Evolutionary conservation across 2,329 filamentous ascomycete genomes (phyloP).

Genomic region (Fusarium buxicola): DNA sequence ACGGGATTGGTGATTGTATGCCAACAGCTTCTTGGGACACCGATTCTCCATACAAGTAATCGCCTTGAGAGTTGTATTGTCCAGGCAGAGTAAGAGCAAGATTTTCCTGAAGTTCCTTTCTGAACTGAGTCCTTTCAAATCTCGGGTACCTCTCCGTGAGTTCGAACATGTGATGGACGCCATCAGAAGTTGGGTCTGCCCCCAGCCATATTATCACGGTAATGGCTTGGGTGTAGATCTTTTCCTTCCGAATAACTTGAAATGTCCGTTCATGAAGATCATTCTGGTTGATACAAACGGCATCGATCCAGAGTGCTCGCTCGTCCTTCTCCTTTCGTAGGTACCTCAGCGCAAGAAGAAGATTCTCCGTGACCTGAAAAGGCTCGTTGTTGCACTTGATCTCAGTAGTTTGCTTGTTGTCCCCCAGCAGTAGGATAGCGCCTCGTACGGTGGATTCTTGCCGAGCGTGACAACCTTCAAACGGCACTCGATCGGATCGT

Average conservation of each 20-base stretch:
- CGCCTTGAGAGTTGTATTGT: not conserved
- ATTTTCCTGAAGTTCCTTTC: too few species aligned
- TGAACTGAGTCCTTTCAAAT: not conserved
- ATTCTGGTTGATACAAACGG: constrained; percentile 2
- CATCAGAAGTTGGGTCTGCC: not conserved
- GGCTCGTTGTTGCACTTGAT: not conserved
- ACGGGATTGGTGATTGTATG: not conserved
- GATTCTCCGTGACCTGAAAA: not conserved
- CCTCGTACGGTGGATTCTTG: not conserved
- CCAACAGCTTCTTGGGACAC: not conserved
- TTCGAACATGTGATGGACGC: constrained; percentile 4
- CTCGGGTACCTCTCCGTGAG: not conserved
- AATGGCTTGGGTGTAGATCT: not conserved
- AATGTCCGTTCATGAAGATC: not conserved
- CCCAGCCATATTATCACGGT: not conserved
- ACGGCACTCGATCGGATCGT: not conserved
- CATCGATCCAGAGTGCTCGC: constrained; percentile 4
- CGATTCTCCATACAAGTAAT: not conserved
- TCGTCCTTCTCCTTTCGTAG: not conserved
- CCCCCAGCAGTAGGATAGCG: constrained; percentile 7
- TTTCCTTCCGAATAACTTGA: not conserved
- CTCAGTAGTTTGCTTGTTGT: not conserved
- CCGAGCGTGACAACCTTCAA: not conserved
- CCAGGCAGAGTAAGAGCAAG: too few species aligned
- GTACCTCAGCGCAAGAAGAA: not conserved